Evolutionary conservation across 140 eudicot species (phyloP), one percentile per base, ranked within the genome.

Genomic region (Stevia rebaudiana): DNA sequence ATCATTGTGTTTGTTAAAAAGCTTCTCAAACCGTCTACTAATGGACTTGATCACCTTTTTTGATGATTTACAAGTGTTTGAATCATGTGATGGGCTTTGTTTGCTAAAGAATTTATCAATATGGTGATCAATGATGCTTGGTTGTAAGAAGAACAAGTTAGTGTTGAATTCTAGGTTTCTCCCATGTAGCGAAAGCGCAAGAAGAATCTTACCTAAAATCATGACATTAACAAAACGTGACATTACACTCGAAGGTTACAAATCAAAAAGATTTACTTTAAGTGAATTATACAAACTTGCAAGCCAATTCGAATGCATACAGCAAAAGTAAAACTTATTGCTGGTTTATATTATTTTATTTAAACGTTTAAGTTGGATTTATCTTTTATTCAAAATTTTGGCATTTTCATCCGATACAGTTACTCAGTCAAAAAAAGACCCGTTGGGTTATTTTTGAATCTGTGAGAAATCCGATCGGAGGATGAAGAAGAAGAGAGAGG

Each of bases 111-210:
- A 54, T 50, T 78, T 78, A 49, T 75, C 81, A 57, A n/a, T 37
- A 43, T 36, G 21, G 55, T 19, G 55, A 37, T 70, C 65, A 8
- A 22, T 69, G 41, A 67, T 56, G 67, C 31, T 62, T 50, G 86
- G 67, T 22, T 74, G 83, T 49, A 43, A 63, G 68, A 37, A 8
- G 43, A 61, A 52, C 0, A 30, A 60, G 11, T 75, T 75, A 24
- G 63, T 65, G 6, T 67, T 31, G 10, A 79, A 11, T 47, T 87
- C 89, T 52, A 71, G 80, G 40, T 71, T 74, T 78, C 70, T 85
- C 46, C 79, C 96, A 22, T 83, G 98, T 47, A 92, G 57, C 24
- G 96, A 88, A 63, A 92, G 84, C 57, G 83, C 65, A 33, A 92
- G 79, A 52, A 88, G 96, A 73, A 92, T 69, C 73, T 85, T 83